Conservation (phyloP, 2,329 filamentous ascomycete genomes). For the Pyrenophora teres region DNA sequence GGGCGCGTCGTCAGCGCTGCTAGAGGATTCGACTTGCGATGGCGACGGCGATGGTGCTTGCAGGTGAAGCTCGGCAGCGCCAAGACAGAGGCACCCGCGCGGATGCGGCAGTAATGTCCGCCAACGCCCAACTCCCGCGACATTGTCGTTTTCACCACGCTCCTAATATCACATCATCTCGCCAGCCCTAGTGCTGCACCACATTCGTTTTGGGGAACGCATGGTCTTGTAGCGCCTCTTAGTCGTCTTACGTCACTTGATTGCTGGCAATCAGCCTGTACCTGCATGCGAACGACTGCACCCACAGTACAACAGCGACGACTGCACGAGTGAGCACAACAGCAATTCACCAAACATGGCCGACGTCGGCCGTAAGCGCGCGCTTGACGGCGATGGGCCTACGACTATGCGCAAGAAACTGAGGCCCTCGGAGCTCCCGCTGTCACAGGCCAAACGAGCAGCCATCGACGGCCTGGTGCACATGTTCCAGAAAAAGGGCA, state of each 20-base stretch:
- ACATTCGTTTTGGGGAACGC: conserved; percentile 7
- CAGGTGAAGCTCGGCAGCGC: conserved; percentile 13
- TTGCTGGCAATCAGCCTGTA: conserved; percentile 1
- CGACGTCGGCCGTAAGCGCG: conserved; percentile 38
- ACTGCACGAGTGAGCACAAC: conserved; percentile 1
- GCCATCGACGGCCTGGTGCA: conserved; percentile 78
- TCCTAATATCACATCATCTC: conserved; percentile 2
- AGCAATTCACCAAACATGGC: conserved; percentile 33
- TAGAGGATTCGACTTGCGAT: conserved; percentile 24
- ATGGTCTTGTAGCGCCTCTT: neutral
- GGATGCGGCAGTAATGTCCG: conserved; percentile 24
- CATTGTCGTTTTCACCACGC: conserved; percentile 4
- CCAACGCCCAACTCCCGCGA: conserved; percentile 10
- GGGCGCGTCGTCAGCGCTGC: conserved; percentile 29
- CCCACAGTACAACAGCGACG: neutral
- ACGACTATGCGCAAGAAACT: conserved; percentile 59
- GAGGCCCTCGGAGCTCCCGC: conserved; percentile 75
- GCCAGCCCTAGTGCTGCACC: conserved; percentile 4
- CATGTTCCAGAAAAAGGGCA: conserved; percentile 84
- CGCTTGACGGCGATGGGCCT: conserved; percentile 36
- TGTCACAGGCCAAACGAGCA: conserved; percentile 72
- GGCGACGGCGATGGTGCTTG: conserved; percentile 33
- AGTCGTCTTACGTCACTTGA: conserved; percentile 2
- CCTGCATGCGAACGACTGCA: conserved; percentile 2
- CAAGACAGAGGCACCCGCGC: conserved; percentile 17